Evolutionary conservation across 169 alveolate species (phyloP).

Genomic region (Sarcocystis neurona): DNA sequence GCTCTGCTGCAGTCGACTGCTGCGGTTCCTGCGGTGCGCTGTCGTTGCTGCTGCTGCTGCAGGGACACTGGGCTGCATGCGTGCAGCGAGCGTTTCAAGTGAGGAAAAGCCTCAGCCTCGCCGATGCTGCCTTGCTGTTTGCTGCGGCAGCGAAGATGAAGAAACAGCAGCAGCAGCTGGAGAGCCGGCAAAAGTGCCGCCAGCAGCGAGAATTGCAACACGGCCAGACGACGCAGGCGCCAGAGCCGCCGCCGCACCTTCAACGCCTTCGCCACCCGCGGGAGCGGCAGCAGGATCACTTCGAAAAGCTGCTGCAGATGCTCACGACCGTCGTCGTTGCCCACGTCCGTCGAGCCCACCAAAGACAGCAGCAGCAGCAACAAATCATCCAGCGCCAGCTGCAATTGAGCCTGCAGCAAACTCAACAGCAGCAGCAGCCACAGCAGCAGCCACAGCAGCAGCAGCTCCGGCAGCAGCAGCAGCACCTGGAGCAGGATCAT

Average conservation of each 20-base stretch:
- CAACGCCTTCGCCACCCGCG: no score
- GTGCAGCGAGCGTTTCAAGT: not conserved
- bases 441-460: not conserved
- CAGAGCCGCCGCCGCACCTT: no score
- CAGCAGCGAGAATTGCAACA: no score
- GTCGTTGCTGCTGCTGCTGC: no score
- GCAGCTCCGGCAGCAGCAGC: slow-evolving; percentile 1
- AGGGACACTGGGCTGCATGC: slow-evolving; percentile 34
- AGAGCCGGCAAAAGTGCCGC: no score
- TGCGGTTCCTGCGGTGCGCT: no score
- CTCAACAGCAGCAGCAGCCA: not conserved
- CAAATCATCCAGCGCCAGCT: not conserved
- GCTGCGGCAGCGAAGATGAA: not conserved
- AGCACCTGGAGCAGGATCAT: not conserved
- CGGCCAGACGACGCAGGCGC: no score
- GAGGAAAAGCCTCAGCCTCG: not conserved
- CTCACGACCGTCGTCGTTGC: slow-evolving; percentile 8
- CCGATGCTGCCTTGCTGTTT: slow-evolving; percentile 19
- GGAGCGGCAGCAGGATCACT: no score
- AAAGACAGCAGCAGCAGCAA: no score
- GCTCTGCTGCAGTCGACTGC: no score
- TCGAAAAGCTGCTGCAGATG: slow-evolving; percentile 16
- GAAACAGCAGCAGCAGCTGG: no score
- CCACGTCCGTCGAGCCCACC: not conserved
- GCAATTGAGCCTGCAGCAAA: slow-evolving; percentile 24